Percentiles rank a stretch among this genome's conserved stretches.
Evolutionary conservation across 2,329 filamentous ascomycete species (phyloP).

Genomic region (Aspergillus viridinutans): DNA sequence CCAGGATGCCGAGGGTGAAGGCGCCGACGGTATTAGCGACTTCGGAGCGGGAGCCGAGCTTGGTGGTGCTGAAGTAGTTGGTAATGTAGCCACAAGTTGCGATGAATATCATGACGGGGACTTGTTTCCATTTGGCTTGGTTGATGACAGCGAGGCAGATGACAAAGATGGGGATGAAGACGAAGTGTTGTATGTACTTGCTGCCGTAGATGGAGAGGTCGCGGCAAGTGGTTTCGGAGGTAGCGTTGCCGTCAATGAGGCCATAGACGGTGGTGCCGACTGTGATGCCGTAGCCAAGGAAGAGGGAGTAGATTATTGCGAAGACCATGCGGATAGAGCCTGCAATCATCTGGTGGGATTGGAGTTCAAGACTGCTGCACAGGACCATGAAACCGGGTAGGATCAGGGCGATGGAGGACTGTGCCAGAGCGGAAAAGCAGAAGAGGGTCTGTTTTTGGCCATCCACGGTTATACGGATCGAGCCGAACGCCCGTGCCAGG

Average conservation of each 20-base stretch:
- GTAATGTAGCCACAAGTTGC: conserved; percentile 69
- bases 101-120: conserved; percentile 70
- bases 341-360: conserved; percentile 61
- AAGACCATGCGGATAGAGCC: conserved; percentile 67
- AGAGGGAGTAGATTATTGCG: conserved; percentile 64
- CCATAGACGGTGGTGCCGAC: conserved; percentile 59
- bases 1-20: conserved; percentile 68
- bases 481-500: conserved; percentile 62
- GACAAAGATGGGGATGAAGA: conserved; percentile 69
- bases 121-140: conserved; percentile 73
- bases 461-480: conserved; percentile 45
- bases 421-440: conserved; percentile 65
- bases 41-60: conserved; percentile 66
- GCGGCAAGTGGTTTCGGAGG: conserved; percentile 42
- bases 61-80: conserved; percentile 66
- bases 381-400: conserved; percentile 62
- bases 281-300: conserved; percentile 66
- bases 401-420: conserved; percentile 65
- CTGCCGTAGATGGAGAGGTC: conserved; percentile 31
- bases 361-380: conserved; percentile 57
- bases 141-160: conserved; percentile 72
- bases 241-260: conserved; percentile 51
- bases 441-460: conserved; percentile 44
- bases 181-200: conserved; percentile 51
- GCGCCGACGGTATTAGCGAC: conserved; percentile 74